Evolutionary conservation across 1,284 basidiomycete species (phyloP).

Genomic region (Xerocomus cyaneibrunnescens): DNA sequence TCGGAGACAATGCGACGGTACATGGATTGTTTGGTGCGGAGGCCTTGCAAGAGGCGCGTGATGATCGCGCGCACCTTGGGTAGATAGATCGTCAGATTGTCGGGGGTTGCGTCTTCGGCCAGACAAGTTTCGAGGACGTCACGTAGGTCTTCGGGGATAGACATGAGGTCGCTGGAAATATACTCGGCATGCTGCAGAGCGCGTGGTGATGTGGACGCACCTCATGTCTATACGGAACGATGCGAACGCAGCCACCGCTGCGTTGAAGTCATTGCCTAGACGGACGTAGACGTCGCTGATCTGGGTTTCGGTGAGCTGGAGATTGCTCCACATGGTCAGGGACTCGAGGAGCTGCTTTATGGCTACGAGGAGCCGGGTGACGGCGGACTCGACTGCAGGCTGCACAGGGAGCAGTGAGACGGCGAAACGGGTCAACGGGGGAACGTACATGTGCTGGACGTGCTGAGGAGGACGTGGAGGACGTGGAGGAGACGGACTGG

Average conservation of each 20-base stretch:
- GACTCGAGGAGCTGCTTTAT: slow-evolving; percentile 95
- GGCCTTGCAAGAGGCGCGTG: slow-evolving; percentile 86
- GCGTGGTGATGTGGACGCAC: slow-evolving; percentile 48
- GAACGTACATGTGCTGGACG: slow-evolving; percentile 31
- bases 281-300: slow-evolving; percentile 98
- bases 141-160: slow-evolving; percentile 89
- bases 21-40: slow-evolving; percentile 88
- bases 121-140: slow-evolving; percentile 87
- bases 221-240: slow-evolving; percentile 88
- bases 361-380: slow-evolving; percentile 90
- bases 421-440: neutral
- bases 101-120: slow-evolving; percentile 84
- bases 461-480: slow-evolving; percentile 30
- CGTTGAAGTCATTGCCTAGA: slow-evolving; percentile 96
- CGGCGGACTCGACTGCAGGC: slow-evolving; percentile 86
- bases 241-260: slow-evolving; percentile 86
- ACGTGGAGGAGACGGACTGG: slow-evolving; percentile 42
- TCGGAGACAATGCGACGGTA: slow-evolving; percentile 69
- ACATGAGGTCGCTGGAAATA: slow-evolving; percentile 72
- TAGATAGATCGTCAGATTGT: slow-evolving; percentile 87
- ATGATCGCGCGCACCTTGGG: slow-evolving; percentile 94
- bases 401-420: no score
- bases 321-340: slow-evolving; percentile 85
- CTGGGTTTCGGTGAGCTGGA: slow-evolving; percentile 73
- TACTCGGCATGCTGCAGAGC: slow-evolving; percentile 11